These are phyloP conservation scores for Backusella parvicylindrica DNA, from an alignment of 192 early-diverging fungal species.

Conservation along the genomic window DNA sequence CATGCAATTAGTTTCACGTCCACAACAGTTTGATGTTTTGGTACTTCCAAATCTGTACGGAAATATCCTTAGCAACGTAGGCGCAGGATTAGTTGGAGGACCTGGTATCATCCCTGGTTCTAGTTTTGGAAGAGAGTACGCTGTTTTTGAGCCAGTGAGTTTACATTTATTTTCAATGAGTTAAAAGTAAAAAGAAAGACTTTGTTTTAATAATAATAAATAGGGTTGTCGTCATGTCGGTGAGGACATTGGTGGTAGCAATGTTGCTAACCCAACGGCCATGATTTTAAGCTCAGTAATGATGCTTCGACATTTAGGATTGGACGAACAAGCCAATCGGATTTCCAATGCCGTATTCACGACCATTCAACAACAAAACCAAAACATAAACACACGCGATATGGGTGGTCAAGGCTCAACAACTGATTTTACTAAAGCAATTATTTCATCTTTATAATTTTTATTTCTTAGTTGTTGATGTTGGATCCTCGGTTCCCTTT, in stretches of 20 bases:
- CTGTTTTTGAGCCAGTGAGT: constrained; percentile 91
- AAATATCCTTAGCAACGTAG: constrained; percentile 97
- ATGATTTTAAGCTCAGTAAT: constrained; percentile 89
- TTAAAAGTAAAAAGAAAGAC: background rate
- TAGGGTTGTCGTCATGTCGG: constrained; percentile 95
- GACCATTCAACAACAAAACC: constrained; percentile 75
- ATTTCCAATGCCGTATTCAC: constrained; percentile 89
- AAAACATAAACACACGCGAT: constrained; percentile 71
- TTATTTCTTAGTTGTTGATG: constrained; percentile 1
- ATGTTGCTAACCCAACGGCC: constrained; percentile 94
- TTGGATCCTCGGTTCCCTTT: constrained; percentile 6
- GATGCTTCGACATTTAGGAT: constrained; percentile 92
- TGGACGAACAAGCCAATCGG: constrained; percentile 82
- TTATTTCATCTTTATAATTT: background rate
- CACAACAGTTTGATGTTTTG: constrained; percentile 98
- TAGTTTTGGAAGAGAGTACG: constrained; percentile 96
- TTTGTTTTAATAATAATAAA: background rate
- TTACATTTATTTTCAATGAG: background rate
- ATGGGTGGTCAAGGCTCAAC: constrained; percentile 85
- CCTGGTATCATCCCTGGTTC: constrained; percentile 95
- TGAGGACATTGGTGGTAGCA: constrained; percentile 89
- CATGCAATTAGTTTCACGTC: constrained; percentile 97
- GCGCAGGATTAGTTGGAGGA: constrained; percentile 93
- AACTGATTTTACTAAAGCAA: constrained; percentile 88
- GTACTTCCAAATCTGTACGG: constrained; percentile 99